Conservation (phyloP, 352 stramenopile species). For the Blastocystis sp. region DNA sequence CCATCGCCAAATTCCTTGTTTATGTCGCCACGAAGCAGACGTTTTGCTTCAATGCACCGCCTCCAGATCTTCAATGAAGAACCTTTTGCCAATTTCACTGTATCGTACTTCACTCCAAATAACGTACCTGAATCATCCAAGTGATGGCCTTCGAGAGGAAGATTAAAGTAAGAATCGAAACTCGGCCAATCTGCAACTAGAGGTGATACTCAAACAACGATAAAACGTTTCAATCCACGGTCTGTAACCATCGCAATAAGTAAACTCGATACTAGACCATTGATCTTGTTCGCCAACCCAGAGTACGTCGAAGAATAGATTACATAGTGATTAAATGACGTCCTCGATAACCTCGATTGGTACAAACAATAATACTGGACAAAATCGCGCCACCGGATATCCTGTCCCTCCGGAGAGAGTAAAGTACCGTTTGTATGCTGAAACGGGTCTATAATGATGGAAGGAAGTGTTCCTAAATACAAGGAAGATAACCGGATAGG, state of each 20-base stretch:
- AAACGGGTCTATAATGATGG: background rate
- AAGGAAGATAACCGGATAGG: background rate
- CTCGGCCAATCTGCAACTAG: conserved; percentile 51
- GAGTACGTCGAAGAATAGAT: conserved; percentile 34
- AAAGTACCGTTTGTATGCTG: background rate
- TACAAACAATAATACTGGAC: background rate
- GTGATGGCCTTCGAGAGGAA: conserved; percentile 10
- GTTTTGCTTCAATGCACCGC: background rate
- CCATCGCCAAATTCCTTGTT: conserved; percentile 16
- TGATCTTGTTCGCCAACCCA: conserved; percentile 40
- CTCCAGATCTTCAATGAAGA: conserved; percentile 13
- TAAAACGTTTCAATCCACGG: background rate
- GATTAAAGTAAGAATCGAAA: conserved; percentile 55
- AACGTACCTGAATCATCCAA: background rate
- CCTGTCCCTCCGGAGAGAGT: conserved; percentile 2
- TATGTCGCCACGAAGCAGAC: background rate
- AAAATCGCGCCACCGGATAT: conserved; percentile 13
- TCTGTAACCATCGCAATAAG: conserved; percentile 42
- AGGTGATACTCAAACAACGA: background rate
- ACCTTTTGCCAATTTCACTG: background rate
- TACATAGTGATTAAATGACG: conserved; percentile 7
- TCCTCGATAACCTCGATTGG: background rate
- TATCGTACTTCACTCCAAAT: background rate
- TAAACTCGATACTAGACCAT: conserved; percentile 28
- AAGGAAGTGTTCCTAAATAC: background rate